Evolutionary conservation across 2,329 filamentous ascomycete species (phyloP), one percentile per base, ranked within the genome.

Genomic region (Fusarium brachygibbosum): DNA sequence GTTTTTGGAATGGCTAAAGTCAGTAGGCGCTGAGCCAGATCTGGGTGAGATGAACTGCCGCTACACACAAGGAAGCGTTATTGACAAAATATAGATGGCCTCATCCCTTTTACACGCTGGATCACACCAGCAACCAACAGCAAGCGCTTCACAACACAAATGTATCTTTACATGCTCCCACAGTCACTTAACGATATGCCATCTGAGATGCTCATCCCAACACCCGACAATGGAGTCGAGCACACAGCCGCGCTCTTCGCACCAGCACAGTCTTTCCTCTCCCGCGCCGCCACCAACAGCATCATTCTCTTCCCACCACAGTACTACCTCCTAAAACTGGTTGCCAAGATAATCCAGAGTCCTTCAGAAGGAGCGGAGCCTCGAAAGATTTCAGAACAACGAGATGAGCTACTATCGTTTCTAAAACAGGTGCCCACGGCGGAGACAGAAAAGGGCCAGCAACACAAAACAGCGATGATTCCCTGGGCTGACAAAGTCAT

Each of bases 121-220:
- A 86, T 98, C 58, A 98, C 96, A 4, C 95, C 95, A 0, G 79
- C 83, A 1, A 88, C 87, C 65, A 82, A 91, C 2, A 87, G 89
- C 0, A 93, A 90, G 73, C 87, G 96, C 45, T 99, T 97, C 81
- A 93, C 92, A 0, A 98, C 95, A 1, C 94, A 98, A 77, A 98
- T 98, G 95, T 99, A 98, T 80, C 79, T 98, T 13, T 97, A 97
- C 80, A 90, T 97, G 79, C 85, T 98, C 4, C 94, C 94, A 0
- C 80, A 78, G 2, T 73, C 74, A 52, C 69, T 66, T 16, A 64
- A 67, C 9, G 48, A 69, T 8, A 63, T 76, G 46, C 75, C 79
- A 3, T 76, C 79, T 4, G 86, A 86, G 75, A 88, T 85, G 69
- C 83, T 87, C 72, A 84, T 93, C 48, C 91, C 91, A 31, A 86